phyloP scores from a whole-genome alignment of 352 stramenopile species.

The Globisporangium orthogonon region DNA sequence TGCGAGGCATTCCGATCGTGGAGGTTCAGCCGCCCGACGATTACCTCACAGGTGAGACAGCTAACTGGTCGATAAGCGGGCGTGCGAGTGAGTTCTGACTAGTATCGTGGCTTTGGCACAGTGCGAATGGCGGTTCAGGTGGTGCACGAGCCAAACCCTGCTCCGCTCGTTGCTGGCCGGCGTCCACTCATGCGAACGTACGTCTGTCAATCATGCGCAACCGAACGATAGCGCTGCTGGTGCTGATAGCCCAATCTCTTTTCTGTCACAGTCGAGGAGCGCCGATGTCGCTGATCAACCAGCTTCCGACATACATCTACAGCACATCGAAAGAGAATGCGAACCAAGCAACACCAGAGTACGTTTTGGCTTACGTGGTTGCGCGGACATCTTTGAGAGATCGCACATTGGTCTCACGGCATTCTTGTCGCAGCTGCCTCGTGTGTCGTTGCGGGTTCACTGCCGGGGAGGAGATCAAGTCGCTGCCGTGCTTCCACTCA shows the following conservation, averaged over 20 bases:
- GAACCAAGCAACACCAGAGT: conserved; percentile 51
- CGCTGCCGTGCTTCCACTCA: conserved; percentile 90
- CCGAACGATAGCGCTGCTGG: neutral
- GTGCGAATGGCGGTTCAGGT: conserved; percentile 49
- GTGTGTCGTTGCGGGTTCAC: conserved; percentile 90
- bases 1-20: conserved; percentile 13
- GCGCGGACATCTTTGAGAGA: neutral
- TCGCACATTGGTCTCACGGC: neutral
- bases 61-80: no score
- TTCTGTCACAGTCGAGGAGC: conserved; percentile 44
- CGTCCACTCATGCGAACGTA: conserved; percentile 28
- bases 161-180: conserved; percentile 9
- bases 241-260: neutral
- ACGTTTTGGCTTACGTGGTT: conserved; percentile 10
- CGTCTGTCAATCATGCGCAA: neutral
- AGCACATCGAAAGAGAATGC: conserved; percentile 37
- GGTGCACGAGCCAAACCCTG: conserved; percentile 22
- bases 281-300: conserved; percentile 56
- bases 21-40: conserved; percentile 26
- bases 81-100: neutral
- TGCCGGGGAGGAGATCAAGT: conserved; percentile 89
- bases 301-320: conserved; percentile 79
- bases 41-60: conserved; percentile 28
- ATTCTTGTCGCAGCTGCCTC: conserved; percentile 61
- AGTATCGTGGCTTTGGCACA: conserved; percentile 8